Evolutionary conservation across 179 eudicot genomes (phyloP).

Genomic region (Heliamphora pulchella): DNA sequence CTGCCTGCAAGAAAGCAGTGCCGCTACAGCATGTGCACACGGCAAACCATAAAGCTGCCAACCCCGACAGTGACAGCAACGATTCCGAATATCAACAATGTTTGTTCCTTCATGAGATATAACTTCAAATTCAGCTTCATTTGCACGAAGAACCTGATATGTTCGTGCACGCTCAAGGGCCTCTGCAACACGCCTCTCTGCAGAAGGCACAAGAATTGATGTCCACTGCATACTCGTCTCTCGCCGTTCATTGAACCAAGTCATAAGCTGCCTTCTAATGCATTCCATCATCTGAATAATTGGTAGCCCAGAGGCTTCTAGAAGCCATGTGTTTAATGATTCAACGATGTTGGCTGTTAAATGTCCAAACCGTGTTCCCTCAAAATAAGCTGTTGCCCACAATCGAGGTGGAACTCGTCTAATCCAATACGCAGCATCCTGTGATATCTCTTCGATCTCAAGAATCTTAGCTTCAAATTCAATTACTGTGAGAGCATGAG

Average conservation of each 20-base stretch:
- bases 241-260: constrained; percentile 77
- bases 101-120: constrained; percentile 67
- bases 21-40: constrained; percentile 79
- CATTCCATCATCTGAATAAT: constrained; percentile 84
- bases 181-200: constrained; percentile 70
- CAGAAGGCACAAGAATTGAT: constrained; percentile 76
- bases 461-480: constrained; percentile 68
- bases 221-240: constrained; percentile 54
- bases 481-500: constrained; percentile 61
- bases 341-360: constrained; percentile 63
- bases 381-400: constrained; percentile 91
- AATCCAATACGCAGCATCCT: constrained; percentile 70
- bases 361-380: constrained; percentile 81
- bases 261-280: constrained; percentile 58
- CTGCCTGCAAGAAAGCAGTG: constrained; percentile 84
- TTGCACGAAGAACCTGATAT: constrained; percentile 89
- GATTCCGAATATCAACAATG: constrained; percentile 58
- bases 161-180: constrained; percentile 72
- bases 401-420: constrained; percentile 65
- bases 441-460: constrained; percentile 66
- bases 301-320: constrained; percentile 82
- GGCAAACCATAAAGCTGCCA: constrained; percentile 79
- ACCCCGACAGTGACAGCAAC: constrained; percentile 63
- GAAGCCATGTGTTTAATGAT: constrained; percentile 62
- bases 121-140: constrained; percentile 89